These are phyloP conservation scores for Colletotrichum sp. DNA, from an alignment of 2,329 filamentous ascomycete species.

Conservation along the genomic window DNA sequence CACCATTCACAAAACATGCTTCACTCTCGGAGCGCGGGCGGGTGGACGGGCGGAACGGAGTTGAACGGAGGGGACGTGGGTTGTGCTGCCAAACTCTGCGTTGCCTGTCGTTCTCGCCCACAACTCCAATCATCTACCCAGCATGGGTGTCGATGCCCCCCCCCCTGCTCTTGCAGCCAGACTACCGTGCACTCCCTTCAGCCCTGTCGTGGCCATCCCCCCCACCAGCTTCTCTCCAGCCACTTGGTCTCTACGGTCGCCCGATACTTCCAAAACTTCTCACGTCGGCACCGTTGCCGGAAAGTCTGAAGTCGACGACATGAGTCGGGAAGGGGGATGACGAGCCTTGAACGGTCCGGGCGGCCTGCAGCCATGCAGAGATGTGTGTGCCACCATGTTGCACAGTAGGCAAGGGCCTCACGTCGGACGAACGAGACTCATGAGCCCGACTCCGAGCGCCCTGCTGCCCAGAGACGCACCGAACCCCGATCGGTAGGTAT, in stretches of 20 bases:
- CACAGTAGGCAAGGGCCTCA: not conserved
- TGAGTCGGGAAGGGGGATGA: constrained; percentile 2
- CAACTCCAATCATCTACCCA: not conserved
- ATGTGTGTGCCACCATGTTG: not conserved
- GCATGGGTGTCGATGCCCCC: not conserved
- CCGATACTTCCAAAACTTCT: constrained; percentile 2
- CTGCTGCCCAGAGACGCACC: not conserved
- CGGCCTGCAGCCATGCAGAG: not conserved
- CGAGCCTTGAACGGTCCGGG: not conserved
- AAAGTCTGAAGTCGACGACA: constrained; percentile 1
- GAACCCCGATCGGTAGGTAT: not conserved
- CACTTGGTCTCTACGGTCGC: not conserved
- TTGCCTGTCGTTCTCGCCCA: not conserved
- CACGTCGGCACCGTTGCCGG: not conserved
- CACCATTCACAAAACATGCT: not conserved
- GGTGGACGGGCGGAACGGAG: not conserved
- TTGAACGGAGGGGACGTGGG: not conserved
- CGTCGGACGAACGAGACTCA: constrained; percentile 12
- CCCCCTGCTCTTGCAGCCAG: not conserved
- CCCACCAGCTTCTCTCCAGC: not conserved
- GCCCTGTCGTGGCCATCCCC: not conserved
- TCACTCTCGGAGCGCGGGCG: not conserved
- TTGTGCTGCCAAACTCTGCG: not conserved
- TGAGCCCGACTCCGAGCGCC: not conserved
- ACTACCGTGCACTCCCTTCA: not conserved